phyloP scores from a whole-genome alignment of 1,284 basidiomycete species.

The Phlebopus sp. region DNA sequence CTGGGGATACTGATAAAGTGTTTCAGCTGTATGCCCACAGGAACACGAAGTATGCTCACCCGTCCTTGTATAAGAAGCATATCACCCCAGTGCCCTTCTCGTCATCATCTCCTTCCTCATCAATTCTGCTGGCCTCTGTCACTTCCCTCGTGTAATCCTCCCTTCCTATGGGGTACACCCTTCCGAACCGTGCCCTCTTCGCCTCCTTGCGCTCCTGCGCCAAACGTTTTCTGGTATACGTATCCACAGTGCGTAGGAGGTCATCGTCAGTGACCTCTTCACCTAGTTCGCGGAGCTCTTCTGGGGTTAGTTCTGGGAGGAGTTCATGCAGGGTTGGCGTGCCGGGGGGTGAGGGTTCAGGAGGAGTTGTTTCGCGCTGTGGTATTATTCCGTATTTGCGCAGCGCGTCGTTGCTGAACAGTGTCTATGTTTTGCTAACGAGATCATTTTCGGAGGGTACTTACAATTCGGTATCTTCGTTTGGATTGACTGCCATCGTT shows the following conservation, averaged over 20 bases:
- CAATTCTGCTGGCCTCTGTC: conserved; percentile 83
- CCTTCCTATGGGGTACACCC: conserved; percentile 85
- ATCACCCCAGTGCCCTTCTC: conserved; percentile 81
- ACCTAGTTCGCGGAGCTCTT: conserved; percentile 66
- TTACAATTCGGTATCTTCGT: conserved; percentile 94
- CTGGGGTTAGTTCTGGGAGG: conserved; percentile 63
- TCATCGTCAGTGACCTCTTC: conserved; percentile 76
- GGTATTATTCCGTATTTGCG: conserved; percentile 91
- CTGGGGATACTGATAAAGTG: conserved; percentile 59
- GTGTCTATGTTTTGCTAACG: conserved; percentile 4
- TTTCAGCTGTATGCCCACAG: not conserved
- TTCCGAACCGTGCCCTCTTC: conserved; percentile 75
- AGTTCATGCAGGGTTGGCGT: conserved; percentile 64
- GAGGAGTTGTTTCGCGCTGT: conserved; percentile 64
- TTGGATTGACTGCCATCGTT: conserved; percentile 66
- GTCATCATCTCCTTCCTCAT: conserved; percentile 63
- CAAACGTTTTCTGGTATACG: conserved; percentile 66
- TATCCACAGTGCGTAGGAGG: conserved; percentile 72
- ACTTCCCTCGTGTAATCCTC: conserved; percentile 96
- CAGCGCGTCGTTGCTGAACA: conserved; percentile 82
- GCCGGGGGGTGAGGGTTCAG: conserved; percentile 70
- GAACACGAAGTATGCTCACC: conserved; percentile 45
- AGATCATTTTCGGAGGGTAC: conserved; percentile 26
- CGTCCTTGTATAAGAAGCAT: conserved; percentile 88
- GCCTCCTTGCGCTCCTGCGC: conserved; percentile 62